Evolutionary conservation across 495 filamentous ascomycete genomes (phyloP).

Genomic region (Daldinia caldariorum): DNA sequence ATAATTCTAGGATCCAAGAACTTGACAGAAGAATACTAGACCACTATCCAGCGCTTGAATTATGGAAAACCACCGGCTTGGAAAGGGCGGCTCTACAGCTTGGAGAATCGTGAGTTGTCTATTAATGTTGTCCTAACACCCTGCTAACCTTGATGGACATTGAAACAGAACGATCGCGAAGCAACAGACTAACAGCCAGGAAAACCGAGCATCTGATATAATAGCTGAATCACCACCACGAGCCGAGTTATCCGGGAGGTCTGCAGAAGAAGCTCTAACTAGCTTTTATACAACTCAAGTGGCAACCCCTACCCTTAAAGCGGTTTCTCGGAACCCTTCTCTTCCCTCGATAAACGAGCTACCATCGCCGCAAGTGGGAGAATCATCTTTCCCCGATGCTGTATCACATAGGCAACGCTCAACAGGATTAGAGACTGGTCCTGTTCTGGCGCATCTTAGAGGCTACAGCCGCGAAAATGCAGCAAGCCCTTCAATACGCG

Average conservation of each 20-base stretch:
- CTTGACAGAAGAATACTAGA: slow-evolving; percentile 38
- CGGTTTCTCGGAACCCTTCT: slow-evolving; percentile 27
- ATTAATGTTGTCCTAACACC: neutral
- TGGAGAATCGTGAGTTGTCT: slow-evolving; percentile 29
- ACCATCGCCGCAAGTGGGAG: slow-evolving; percentile 22
- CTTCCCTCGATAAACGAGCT: slow-evolving; percentile 39
- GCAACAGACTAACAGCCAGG: neutral
- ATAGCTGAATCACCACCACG: neutral
- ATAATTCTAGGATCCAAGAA: slow-evolving; percentile 34
- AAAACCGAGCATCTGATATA: neutral
- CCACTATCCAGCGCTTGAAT: slow-evolving; percentile 31
- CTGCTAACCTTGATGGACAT: slow-evolving; percentile 10
- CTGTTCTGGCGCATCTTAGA: slow-evolving; percentile 27
- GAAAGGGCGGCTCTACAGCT: slow-evolving; percentile 19
- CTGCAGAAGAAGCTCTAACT: neutral
- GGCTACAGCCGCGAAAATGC: neutral
- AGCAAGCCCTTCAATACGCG: neutral
- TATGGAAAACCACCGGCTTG: slow-evolving; percentile 23
- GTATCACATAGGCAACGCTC: slow-evolving; percentile 1
- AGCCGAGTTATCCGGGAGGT: slow-evolving; percentile 16
- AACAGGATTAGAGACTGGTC: slow-evolving; percentile 2
- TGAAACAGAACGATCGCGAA: slow-evolving; percentile 21
- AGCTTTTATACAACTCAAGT: slow-evolving; percentile 4
- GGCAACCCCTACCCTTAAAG: slow-evolving; percentile 21
- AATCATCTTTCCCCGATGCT: neutral